phyloP scores from a whole-genome alignment of 2,329 filamentous ascomycete species.

The Metarhizium brunneum region DNA sequence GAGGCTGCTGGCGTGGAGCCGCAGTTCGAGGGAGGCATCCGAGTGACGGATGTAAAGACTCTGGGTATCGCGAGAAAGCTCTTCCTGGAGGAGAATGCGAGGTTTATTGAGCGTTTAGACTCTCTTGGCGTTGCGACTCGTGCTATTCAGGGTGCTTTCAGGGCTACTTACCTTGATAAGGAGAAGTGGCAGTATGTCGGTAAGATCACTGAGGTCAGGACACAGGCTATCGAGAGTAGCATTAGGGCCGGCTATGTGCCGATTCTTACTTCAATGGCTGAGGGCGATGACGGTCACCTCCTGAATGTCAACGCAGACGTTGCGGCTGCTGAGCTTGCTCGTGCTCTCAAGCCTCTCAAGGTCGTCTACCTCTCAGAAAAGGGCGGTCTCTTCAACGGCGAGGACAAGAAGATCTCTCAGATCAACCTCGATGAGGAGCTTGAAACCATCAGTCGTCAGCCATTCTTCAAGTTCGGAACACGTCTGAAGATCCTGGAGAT shows the following conservation, averaged over 20 bases:
- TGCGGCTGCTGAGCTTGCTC: constrained; percentile 84
- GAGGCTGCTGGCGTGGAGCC: constrained; percentile 89
- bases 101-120: constrained; percentile 82
- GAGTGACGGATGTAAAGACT: constrained; percentile 93
- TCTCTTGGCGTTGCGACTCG: constrained; percentile 81
- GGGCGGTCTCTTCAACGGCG: constrained; percentile 88
- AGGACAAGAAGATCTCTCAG: constrained; percentile 88
- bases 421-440: constrained; percentile 98
- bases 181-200: constrained; percentile 94
- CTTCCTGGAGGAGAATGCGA: constrained; percentile 92
- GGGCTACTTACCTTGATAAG: constrained; percentile 90
- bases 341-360: constrained; percentile 84
- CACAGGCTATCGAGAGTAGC: constrained; percentile 78
- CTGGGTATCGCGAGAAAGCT: constrained; percentile 82
- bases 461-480: constrained; percentile 92
- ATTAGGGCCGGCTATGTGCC: constrained; percentile 88
- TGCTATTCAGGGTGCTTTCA: constrained; percentile 85
- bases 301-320: constrained; percentile 98
- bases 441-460: constrained; percentile 64
- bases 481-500: constrained; percentile 96
- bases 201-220: constrained; percentile 90
- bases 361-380: constrained; percentile 98
- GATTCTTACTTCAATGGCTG: constrained; percentile 92
- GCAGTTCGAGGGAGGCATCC: constrained; percentile 91
- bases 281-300: constrained; percentile 82